Percentiles rank a stretch among this genome's conserved stretches.
Conservation (phyloP, 2,329 filamentous ascomycete genomes). For the Zarea fungicola region DNA sequence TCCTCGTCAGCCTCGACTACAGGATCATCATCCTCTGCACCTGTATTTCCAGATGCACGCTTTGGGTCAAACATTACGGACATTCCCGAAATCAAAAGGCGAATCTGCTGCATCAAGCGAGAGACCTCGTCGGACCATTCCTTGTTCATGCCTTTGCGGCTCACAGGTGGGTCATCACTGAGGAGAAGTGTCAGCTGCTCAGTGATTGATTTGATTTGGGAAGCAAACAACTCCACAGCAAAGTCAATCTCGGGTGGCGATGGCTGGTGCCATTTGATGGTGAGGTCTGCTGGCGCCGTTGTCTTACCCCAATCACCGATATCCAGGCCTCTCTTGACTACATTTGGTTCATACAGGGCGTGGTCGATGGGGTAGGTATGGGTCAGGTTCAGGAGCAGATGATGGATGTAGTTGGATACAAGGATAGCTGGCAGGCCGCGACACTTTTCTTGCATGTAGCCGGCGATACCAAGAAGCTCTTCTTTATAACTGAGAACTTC, state of each 20-base stretch:
- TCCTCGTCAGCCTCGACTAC: slow-evolving; percentile 52
- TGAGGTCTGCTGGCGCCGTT: slow-evolving; percentile 69
- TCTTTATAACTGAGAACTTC: slow-evolving; percentile 85
- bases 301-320: slow-evolving; percentile 79
- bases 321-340: slow-evolving; percentile 65
- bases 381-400: slow-evolving; percentile 88
- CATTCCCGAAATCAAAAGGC: slow-evolving; percentile 85
- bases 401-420: slow-evolving; percentile 96
- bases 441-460: slow-evolving; percentile 96
- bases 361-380: slow-evolving; percentile 92
- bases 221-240: slow-evolving; percentile 82
- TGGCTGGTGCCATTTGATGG: slow-evolving; percentile 88
- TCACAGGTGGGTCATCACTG: slow-evolving; percentile 73
- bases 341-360: slow-evolving; percentile 75
- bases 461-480: slow-evolving; percentile 83
- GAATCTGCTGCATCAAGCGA: slow-evolving; percentile 77
- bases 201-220: slow-evolving; percentile 72
- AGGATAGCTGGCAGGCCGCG: slow-evolving; percentile 91
- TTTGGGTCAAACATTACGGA: slow-evolving; percentile 83
- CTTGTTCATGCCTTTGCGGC: slow-evolving; percentile 91
- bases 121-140: slow-evolving; percentile 98
- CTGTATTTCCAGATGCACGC: slow-evolving; percentile 54
- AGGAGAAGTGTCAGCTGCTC: slow-evolving; percentile 73
- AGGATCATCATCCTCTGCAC: slow-evolving; percentile 41
- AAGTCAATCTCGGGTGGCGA: slow-evolving; percentile 76